Evolutionary conservation across 2,329 filamentous ascomycete species (phyloP).

Genomic region (Cadophora luteo-olivacea): DNA sequence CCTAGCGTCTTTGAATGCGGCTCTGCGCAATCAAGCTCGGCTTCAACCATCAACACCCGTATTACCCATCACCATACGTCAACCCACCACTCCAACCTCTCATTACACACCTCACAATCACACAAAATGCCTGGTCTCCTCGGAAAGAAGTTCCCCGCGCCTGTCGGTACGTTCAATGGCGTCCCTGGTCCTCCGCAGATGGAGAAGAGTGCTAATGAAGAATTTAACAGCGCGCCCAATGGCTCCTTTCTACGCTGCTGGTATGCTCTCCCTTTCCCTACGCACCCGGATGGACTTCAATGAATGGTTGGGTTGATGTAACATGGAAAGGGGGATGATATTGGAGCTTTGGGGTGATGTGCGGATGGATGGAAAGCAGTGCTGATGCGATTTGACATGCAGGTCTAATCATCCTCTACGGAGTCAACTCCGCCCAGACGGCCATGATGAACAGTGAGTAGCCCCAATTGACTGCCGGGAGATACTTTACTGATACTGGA

Average conservation of each 20-base stretch:
- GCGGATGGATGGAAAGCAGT: conserved; percentile 21
- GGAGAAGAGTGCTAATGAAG: conserved; percentile 34
- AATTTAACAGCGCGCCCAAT: conserved; percentile 77
- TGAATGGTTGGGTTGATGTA: not conserved
- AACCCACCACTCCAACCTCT: conserved; percentile 35
- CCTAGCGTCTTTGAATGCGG: conserved; percentile 15
- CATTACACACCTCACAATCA: conserved; percentile 47
- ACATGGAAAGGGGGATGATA: not conserved
- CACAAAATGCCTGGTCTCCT: conserved; percentile 74
- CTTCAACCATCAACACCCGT: conserved; percentile 28
- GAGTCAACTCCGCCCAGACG: conserved; percentile 84
- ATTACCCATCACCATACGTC: conserved; percentile 25
- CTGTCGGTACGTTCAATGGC: conserved; percentile 68
- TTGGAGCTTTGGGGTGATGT: not conserved
- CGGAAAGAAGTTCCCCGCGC: conserved; percentile 84
- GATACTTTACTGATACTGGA: conserved; percentile 22
- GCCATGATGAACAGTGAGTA: conserved; percentile 79
- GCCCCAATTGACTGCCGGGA: not conserved
- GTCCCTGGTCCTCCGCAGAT: conserved; percentile 18
- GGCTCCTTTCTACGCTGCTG: conserved; percentile 92
- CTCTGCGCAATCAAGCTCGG: conserved; percentile 25
- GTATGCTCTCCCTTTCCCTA: conserved; percentile 57
- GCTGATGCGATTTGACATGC: conserved; percentile 29
- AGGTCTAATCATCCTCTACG: conserved; percentile 90
- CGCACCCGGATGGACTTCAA: not conserved